These are phyloP conservation scores for Xanthoceras sorbifolium DNA, from an alignment of 345 rosid genomes.

Conservation along the genomic window DNA sequence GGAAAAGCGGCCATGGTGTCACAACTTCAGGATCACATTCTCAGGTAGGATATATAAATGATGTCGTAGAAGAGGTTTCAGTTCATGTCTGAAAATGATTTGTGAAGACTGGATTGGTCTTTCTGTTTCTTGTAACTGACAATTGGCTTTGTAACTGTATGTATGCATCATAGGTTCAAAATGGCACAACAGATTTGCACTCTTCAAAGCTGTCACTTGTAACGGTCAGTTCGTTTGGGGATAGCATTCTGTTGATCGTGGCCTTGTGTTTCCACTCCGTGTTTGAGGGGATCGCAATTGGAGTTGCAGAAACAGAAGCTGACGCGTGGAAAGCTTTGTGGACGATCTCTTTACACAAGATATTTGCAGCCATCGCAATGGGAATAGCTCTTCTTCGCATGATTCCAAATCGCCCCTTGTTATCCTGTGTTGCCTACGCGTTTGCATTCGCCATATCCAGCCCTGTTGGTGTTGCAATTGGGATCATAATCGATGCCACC, in stretches of 20 bases:
- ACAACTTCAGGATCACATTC: conserved; percentile 15
- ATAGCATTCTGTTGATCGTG: conserved; percentile 64
- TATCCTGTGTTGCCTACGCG: conserved; percentile 55
- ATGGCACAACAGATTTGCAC: conserved; percentile 15
- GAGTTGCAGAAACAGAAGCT: conserved; percentile 57
- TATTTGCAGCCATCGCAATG: conserved; percentile 87
- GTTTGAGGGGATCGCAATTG: conserved; percentile 83
- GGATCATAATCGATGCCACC: conserved; percentile 72
- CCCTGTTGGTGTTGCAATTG: conserved; percentile 70
- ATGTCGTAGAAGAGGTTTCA: not conserved
- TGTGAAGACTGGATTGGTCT: not conserved
- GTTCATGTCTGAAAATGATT: not conserved
- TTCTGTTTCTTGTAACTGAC: not conserved
- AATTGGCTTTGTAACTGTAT: not conserved
- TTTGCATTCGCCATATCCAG: conserved; percentile 82
- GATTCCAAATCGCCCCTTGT: conserved; percentile 68
- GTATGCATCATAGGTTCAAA: conserved; percentile 23
- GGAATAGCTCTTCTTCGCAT: conserved; percentile 81
- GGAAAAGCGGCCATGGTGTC: conserved; percentile 23
- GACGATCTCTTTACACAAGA: conserved; percentile 69
- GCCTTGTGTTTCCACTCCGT: conserved; percentile 92
- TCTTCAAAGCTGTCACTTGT: conserved; percentile 22
- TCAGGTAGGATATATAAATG: conserved; percentile 18
- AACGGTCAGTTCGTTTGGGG: conserved; percentile 53
- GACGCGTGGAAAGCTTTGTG: conserved; percentile 85